Conservation (phyloP, 306 rosid genomes). For the Cucumis melo region DNA sequence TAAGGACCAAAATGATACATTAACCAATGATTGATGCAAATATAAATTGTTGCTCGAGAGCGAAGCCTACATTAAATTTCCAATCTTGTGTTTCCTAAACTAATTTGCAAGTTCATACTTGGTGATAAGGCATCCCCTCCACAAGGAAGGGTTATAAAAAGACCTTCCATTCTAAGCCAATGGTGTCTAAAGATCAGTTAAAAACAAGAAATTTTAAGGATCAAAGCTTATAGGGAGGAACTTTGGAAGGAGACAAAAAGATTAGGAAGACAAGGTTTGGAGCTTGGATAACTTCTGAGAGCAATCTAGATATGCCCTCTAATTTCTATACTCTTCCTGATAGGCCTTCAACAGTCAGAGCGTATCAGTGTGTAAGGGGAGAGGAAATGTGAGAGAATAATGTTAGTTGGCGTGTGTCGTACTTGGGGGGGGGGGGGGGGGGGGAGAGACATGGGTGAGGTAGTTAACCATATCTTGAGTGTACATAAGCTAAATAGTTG, state of each 20-base stretch:
- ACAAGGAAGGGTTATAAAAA: too few species aligned
- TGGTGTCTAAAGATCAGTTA: too few species aligned
- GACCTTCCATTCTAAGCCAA: too few species aligned
- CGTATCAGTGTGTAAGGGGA: background rate
- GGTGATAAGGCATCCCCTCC: background rate
- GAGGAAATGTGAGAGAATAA: background rate
- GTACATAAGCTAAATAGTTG: background rate
- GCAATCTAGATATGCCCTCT: background rate
- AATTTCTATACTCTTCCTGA: background rate
- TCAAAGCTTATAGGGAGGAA: background rate
- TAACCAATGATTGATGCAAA: background rate
- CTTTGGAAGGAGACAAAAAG: background rate
- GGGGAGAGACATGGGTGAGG: background rate
- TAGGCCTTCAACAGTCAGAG: background rate
- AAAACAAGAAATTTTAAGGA: background rate
- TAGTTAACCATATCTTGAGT: background rate
- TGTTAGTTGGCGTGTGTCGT: background rate
- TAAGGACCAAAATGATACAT: background rate
- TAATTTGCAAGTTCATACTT: background rate
- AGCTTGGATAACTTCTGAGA: background rate
- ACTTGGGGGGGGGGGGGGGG: background rate
- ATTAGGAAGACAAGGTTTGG: background rate
- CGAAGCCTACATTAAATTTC: background rate
- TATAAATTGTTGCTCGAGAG: background rate
- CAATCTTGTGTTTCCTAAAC: background rate